These are phyloP conservation scores for Cladosporium sp. DNA, from an alignment of 2,329 filamentous ascomycete species.

Conservation along the genomic window DNA sequence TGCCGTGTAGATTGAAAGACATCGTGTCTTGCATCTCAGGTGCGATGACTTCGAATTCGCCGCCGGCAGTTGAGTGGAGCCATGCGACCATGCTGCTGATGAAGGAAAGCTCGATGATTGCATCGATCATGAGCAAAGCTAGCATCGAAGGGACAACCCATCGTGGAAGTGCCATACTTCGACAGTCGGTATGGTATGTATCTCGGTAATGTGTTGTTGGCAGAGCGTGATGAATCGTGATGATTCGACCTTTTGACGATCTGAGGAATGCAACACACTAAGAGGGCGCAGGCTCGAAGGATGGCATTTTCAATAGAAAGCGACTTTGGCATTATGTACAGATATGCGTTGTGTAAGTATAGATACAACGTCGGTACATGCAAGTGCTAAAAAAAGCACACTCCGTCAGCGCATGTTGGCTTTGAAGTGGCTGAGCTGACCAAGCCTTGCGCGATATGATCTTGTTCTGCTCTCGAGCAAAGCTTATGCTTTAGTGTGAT, in stretches of 20 bases:
- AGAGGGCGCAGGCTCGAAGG: neutral
- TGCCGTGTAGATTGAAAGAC: constrained; percentile 41
- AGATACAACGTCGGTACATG: neutral
- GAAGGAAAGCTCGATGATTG: constrained; percentile 31
- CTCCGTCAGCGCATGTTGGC: constrained; percentile 4
- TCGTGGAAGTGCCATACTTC: neutral
- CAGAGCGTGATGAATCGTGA: neutral
- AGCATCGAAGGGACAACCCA: constrained; percentile 19
- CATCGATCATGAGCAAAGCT: constrained; percentile 29
- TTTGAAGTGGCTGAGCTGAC: constrained; percentile 1
- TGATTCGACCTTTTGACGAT: neutral
- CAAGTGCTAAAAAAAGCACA: neutral
- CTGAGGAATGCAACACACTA: neutral
- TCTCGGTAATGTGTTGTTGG: too few species aligned
- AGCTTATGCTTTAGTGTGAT: neutral
- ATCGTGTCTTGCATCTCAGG: constrained; percentile 20
- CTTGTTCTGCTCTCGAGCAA: neutral
- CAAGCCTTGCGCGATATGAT: neutral
- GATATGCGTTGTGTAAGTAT: neutral
- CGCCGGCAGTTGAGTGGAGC: constrained; percentile 30
- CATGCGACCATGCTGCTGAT: constrained; percentile 33
- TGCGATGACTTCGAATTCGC: constrained; percentile 26
- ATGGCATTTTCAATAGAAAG: neutral
- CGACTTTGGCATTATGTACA: neutral
- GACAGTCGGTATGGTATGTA: neutral